Conservation (phyloP, 2,329 filamentous ascomycete species). For the Exserohilum rostratum region DNA sequence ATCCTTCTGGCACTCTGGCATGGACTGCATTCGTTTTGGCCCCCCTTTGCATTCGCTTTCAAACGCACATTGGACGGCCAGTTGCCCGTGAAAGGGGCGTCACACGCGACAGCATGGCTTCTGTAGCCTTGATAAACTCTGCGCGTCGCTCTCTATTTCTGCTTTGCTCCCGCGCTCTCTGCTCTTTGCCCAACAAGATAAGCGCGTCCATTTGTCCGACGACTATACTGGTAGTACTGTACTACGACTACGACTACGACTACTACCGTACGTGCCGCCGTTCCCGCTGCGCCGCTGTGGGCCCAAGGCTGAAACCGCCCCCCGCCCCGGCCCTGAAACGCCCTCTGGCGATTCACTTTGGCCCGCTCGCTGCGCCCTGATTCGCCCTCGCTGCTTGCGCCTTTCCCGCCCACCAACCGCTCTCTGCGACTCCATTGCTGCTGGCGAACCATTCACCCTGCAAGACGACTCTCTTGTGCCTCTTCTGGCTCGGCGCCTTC, state of each 20-base stretch:
- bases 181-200: neutral
- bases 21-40: neutral
- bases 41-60: neutral
- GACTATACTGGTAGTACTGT: too few relatives aligned
- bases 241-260: neutral
- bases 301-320: conserved; percentile 39
- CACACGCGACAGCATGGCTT: neutral
- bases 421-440: conserved; percentile 17
- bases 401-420: conserved; percentile 17
- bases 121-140: neutral
- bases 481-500: conserved; percentile 1
- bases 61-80: neutral
- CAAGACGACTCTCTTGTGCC: conserved; percentile 7
- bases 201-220: too few relatives aligned
- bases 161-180: neutral
- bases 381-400: conserved; percentile 28
- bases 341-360: conserved; percentile 38
- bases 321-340: conserved; percentile 42
- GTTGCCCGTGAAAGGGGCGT: conserved; percentile 8
- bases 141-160: neutral
- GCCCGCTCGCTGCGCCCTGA: conserved; percentile 20
- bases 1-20: too few relatives aligned
- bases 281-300: neutral
- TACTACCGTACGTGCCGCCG: neutral
- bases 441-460: conserved; percentile 32